Evolutionary conservation across 1,139 yeast genomes (phyloP), one percentile per base, ranked within the genome.

Genomic region (Geotrichum candidum): DNA sequence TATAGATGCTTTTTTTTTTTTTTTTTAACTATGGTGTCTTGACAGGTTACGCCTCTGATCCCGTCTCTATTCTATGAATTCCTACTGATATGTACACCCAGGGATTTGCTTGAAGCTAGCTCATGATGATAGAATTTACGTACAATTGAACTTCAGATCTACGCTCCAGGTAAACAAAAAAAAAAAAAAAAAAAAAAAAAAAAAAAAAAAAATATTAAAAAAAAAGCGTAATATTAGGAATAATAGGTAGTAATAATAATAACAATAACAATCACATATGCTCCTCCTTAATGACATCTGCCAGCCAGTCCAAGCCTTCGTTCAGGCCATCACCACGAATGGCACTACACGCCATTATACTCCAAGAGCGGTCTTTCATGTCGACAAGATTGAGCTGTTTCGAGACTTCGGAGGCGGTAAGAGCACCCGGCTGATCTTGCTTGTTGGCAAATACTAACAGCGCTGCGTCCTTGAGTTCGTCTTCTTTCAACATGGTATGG

Each of bases 221-320:
- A 35, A 11, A 35, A 35, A 11, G n/a, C 5, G 41, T 35, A 35
- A 35, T 35, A 35, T 35, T 11, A 35, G n/a, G 41, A 35, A 35
- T 35, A 35, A 35, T 35, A 15, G 13, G 41, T 35, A 10, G 41
- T 35, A 35, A 15, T 35, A 35, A 35, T 11, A 11, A 35, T 35
- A 27, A 27, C 31, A 27, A 27, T 27, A 27, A 35, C 41, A 35
- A 35, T 53, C 38, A 69, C 67, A 70, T 64, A 65, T 71, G 73
- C 68, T 74, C 97, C 70, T 94, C 99, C 74, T 90, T 89, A 67
- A 94, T 91, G 55, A 91, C 97, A 72, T 94, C 97, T 76, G 91
- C 95, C 70, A 94, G 77, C 99, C 99, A 94, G 75, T 94, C 98
- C 71, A 94, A 82, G 59, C 99, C 99, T 75, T 94, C 98, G 23